These are phyloP conservation scores for Malassezia obtusa DNA, from an alignment of 1,284 basidiomycete genomes.

Conservation along the genomic window DNA sequence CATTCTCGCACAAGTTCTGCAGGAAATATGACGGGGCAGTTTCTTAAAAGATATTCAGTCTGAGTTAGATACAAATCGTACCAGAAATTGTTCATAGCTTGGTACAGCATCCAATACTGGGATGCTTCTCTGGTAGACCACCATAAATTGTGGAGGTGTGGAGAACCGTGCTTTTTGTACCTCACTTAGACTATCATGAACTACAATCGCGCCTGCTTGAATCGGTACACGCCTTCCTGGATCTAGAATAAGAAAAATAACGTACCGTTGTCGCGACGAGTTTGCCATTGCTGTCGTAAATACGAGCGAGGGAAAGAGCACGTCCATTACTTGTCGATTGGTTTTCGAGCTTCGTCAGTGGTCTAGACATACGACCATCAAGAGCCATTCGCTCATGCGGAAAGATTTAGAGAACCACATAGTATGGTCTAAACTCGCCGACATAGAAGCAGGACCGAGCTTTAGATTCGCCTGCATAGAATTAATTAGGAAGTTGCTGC, in stretches of 20 bases:
- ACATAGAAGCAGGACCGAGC: constrained; percentile 33
- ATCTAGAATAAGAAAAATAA: constrained; percentile 2
- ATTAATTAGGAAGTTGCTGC: constrained; percentile 26
- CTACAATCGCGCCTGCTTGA: background rate
- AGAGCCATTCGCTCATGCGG: constrained; percentile 36
- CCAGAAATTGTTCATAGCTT: constrained; percentile 23
- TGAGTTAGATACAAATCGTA: constrained; percentile 1
- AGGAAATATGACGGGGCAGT: constrained; percentile 29
- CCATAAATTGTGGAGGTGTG: background rate
- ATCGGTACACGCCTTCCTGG: constrained; percentile 17
- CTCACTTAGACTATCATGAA: background rate
- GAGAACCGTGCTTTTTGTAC: background rate
- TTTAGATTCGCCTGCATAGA: constrained; percentile 28
- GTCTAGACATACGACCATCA: constrained; percentile 29
- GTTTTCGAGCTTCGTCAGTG: constrained; percentile 32
- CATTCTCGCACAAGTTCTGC: constrained; percentile 14
- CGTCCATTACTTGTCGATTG: constrained; percentile 40
- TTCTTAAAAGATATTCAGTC: constrained; percentile 17
- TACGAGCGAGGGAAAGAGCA: constrained; percentile 34
- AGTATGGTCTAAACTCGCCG: constrained; percentile 43
- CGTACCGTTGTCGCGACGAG: constrained; percentile 33
- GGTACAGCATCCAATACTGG: constrained; percentile 15
- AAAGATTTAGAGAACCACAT: constrained; percentile 46
- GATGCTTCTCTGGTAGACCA: background rate
- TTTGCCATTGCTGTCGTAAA: constrained; percentile 39